These are phyloP conservation scores for Pichia sp. DNA, from an alignment of 1,139 yeast genomes.

Conservation along the genomic window DNA sequence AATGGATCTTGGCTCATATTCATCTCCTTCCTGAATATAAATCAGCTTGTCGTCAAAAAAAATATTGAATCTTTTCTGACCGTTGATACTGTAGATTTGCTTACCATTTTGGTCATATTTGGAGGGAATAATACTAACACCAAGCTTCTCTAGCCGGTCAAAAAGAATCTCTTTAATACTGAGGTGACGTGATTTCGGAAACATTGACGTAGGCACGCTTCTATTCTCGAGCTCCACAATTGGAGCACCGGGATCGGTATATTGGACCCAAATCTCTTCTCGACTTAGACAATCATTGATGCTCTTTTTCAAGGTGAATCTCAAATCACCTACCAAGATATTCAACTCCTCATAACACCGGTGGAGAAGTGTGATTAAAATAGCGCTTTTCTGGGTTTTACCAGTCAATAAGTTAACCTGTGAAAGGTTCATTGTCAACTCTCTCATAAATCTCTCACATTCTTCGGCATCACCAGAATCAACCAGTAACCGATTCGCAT, in stretches of 20 bases:
- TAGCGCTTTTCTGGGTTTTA: no score
- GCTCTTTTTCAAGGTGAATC: not conserved
- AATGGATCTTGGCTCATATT: not conserved
- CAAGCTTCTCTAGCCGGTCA: conserved; percentile 1
- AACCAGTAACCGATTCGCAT: not conserved
- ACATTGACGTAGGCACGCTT: no score
- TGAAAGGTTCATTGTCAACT: not conserved
- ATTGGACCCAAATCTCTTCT: not conserved
- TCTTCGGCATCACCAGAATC: not conserved
- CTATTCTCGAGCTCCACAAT: no score
- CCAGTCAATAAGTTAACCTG: not conserved
- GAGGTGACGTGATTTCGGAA: no score
- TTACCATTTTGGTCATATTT: not conserved
- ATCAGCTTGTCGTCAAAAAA: conserved; percentile 21
- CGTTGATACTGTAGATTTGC: not conserved
- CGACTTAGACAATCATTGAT: no score
- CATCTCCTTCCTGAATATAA: conserved; percentile 10
- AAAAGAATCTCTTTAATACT: conserved; percentile 9
- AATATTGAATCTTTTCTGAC: not conserved
- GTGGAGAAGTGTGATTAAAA: no score
- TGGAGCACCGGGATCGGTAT: not conserved
- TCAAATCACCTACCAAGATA: not conserved
- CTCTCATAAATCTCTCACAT: not conserved
- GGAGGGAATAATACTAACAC: conserved; percentile 3
- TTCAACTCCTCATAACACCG: conserved; percentile 2